These are phyloP conservation scores for Aspergillus transmontanensis DNA, from an alignment of 2,329 filamentous ascomycete genomes.

Conservation along the genomic window DNA sequence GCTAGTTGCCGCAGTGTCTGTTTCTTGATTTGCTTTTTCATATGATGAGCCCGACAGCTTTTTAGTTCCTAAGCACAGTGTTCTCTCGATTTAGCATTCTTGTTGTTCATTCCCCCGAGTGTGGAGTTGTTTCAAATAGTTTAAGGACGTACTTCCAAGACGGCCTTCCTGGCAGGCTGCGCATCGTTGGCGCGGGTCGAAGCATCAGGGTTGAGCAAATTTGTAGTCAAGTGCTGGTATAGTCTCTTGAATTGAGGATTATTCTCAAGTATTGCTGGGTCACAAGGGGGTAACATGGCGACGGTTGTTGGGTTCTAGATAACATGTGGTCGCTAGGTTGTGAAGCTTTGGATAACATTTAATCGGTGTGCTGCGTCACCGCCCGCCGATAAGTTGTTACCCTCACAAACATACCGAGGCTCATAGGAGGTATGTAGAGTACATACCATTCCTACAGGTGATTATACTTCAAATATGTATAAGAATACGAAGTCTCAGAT, in stretches of 20 bases:
- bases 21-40: slow-evolving; percentile 38
- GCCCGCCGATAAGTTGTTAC: background rate
- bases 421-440: no score
- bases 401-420: no score
- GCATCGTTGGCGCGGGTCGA: slow-evolving; percentile 38
- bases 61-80: slow-evolving; percentile 36
- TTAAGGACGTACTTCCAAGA: slow-evolving; percentile 34
- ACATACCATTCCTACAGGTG: no score
- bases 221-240: slow-evolving; percentile 42
- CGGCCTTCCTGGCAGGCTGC: slow-evolving; percentile 32
- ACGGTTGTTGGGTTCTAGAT: background rate
- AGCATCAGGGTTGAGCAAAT: slow-evolving; percentile 43
- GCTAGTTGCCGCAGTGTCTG: slow-evolving; percentile 34
- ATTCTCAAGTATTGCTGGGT: slow-evolving; percentile 40
- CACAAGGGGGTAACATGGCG: slow-evolving; percentile 47
- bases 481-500: slow-evolving; percentile 24
- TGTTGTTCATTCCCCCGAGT: background rate
- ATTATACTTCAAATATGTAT: slow-evolving; percentile 6
- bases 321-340: background rate
- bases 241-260: slow-evolving; percentile 48
- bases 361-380: slow-evolving; percentile 1
- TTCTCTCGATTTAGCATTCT: background rate
- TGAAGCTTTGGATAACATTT: background rate
- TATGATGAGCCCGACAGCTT: slow-evolving; percentile 32
- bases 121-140: background rate